A percentile compares a stretch with the other conserved stretches of the same genome.
phyloP scores from a whole-genome alignment of 1,139 yeast genomes.

The Candida pseudoviswanathii region DNA sequence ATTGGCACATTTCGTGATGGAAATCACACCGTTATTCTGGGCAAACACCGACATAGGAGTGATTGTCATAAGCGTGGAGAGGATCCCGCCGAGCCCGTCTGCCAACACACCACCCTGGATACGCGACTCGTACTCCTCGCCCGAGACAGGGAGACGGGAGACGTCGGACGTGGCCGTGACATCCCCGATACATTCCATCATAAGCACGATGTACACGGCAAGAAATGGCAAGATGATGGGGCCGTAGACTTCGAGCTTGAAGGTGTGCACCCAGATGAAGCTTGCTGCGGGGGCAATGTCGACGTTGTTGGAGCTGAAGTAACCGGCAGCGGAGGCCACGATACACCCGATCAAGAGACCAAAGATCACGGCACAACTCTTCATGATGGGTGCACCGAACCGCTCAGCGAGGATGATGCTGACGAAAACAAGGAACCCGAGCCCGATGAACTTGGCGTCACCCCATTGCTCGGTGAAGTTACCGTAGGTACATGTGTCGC shows the following conservation, averaged over 20 bases:
- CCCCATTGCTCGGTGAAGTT: constrained; percentile 62
- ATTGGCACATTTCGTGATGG: constrained; percentile 87
- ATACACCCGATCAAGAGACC: constrained; percentile 88
- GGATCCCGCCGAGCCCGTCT: constrained; percentile 70
- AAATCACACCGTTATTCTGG: constrained; percentile 91
- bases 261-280: constrained; percentile 86
- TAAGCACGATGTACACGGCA: constrained; percentile 75
- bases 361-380: constrained; percentile 84
- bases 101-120: constrained; percentile 91
- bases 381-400: constrained; percentile 95
- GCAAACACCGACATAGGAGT: constrained; percentile 91
- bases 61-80: constrained; percentile 73
- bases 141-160: constrained; percentile 79
- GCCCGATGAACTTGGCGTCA: constrained; percentile 79
- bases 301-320: constrained; percentile 57
- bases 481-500: constrained; percentile 26
- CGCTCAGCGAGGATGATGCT: constrained; percentile 75
- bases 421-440: constrained; percentile 79
- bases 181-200: constrained; percentile 94
- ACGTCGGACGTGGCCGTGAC: constrained; percentile 92
- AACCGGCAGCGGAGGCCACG: constrained; percentile 88
- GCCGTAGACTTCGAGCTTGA: constrained; percentile 71
- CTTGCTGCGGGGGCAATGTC: constrained; percentile 80
- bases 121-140: constrained; percentile 76
- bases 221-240: constrained; percentile 83